Evolutionary conservation across 176 grass and related monocot species (phyloP), one percentile per base, ranked within the genome.

Genomic region (Canna indica): DNA sequence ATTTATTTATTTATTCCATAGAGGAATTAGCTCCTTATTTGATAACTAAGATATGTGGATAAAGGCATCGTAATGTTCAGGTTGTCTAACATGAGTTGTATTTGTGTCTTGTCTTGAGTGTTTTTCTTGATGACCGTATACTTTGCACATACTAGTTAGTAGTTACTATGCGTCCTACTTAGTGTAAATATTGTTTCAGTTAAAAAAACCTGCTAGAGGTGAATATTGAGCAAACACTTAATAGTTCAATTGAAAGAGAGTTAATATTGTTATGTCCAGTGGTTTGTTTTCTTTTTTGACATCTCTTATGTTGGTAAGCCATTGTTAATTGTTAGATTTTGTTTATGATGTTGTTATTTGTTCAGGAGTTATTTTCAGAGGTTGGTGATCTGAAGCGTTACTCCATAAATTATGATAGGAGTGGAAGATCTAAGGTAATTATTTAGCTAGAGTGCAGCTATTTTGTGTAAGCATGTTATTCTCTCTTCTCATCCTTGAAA

Each of bases 371-470:
- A 28, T 99, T 99, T 75, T 83, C 84, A 1, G 95, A 99, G 84
- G 26, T 94, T 72, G 95, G 95, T 69, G 90, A 99, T 90, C 53
- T 99, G 47, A 99, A 94, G 82, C 74, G 80, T 66, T 86, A 22
- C 42, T 80, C 73, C 0, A 83, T 99, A 77, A 71, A 94, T 74
- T 99, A 81, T 74, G 90, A 94, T 76, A 73, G 89, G 69, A 99
- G 95, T 77, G 90, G 90, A 76, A 88, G 90, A 73, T 94, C 95
- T 71, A 93, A 94, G 95, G 95, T 99, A 80, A 24, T 69, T 50
- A 3, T 59, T 26, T 12, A 68, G 75, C 1, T 69, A 26, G 28
- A 59, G 28, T 78, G 77, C 20, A 12, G 0, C 75, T n/a, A 28
- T 17, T 64, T 54, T 20, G 7, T 72, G 74, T 35, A 8, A 24